Evolutionary conservation across 768 basidiomycete genomes (phyloP).

Genomic region (Lentinula sp.): DNA sequence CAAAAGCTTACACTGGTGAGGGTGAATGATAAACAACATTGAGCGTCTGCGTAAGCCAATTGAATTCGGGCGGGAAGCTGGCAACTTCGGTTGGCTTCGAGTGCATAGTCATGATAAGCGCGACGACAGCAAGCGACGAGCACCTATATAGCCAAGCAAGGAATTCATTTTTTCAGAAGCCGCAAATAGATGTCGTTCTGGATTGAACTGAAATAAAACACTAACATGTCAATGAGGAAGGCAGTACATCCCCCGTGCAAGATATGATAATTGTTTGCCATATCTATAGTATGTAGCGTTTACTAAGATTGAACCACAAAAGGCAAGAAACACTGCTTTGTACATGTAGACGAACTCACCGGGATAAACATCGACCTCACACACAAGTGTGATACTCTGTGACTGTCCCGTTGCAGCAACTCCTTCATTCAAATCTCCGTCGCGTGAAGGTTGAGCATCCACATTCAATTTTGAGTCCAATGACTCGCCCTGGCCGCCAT

Average conservation of each 20-base stretch:
- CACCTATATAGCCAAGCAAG: background rate
- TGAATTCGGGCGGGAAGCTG: background rate
- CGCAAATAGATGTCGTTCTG: too few relatives aligned
- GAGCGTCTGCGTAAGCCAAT: background rate
- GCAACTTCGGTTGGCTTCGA: too few relatives aligned
- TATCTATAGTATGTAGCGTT: background rate
- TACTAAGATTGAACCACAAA: background rate
- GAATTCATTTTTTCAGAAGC: too few relatives aligned
- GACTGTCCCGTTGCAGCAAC: too few relatives aligned
- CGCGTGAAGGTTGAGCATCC: too few relatives aligned
- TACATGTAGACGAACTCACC: background rate
- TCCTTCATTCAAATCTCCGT: too few relatives aligned
- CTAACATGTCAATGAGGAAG: slow-evolving; percentile 1
- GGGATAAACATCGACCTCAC: background rate
- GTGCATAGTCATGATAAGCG: background rate
- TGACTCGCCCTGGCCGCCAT: background rate
- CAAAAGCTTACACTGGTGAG: background rate
- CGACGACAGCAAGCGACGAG: background rate
- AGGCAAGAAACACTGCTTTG: background rate
- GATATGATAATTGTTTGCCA: slow-evolving; percentile 1
- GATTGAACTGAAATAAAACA: background rate
- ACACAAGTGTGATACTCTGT: background rate
- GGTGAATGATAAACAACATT: slow-evolving; percentile 2
- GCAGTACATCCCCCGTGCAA: slow-evolving; percentile 1
- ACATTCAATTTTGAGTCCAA: too few relatives aligned